Evolutionary conservation across 148 eudicot genomes (phyloP).

Genomic region (Fagopyrum homotropicum): DNA sequence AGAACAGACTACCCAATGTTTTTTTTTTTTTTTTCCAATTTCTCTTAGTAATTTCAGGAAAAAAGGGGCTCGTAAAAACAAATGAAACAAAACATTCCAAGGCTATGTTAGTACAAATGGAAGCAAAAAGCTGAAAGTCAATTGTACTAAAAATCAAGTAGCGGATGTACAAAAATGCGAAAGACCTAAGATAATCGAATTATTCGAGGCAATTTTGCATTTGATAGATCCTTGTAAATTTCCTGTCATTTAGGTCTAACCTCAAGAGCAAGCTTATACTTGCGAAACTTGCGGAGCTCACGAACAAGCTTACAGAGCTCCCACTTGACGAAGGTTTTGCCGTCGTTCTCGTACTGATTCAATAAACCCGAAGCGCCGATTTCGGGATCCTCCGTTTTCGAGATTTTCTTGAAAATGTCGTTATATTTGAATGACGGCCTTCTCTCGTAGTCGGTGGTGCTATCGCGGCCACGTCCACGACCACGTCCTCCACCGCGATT

Average conservation of each 20-base stretch:
- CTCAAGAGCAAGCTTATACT: constrained; percentile 64
- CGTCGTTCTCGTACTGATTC: constrained; percentile 51
- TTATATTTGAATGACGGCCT: constrained; percentile 43
- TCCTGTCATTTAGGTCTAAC: constrained; percentile 21
- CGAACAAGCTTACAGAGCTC: constrained; percentile 65
- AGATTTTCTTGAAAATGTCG: constrained; percentile 44
- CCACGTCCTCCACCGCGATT: constrained; percentile 22
- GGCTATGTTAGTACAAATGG: background rate
- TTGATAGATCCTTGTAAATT: background rate
- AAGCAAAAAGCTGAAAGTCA: background rate
- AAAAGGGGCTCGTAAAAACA: background rate
- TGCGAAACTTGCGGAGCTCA: constrained; percentile 63
- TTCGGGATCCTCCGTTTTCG: constrained; percentile 31
- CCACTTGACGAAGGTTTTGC: constrained; percentile 65
- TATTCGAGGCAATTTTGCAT: background rate
- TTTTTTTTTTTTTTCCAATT: no score
- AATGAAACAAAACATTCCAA: background rate
- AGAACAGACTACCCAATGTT: background rate
- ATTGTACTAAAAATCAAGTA: background rate
- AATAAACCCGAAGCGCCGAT: constrained; percentile 43
- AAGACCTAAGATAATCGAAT: background rate
- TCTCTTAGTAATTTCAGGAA: no score
- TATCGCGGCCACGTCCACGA: constrained; percentile 2
- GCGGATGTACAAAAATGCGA: background rate
- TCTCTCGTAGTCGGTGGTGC: constrained; percentile 26